These are phyloP conservation scores for Paecilomyces fulvus DNA, from an alignment of 2,329 filamentous ascomycete genomes.

Conservation along the genomic window DNA sequence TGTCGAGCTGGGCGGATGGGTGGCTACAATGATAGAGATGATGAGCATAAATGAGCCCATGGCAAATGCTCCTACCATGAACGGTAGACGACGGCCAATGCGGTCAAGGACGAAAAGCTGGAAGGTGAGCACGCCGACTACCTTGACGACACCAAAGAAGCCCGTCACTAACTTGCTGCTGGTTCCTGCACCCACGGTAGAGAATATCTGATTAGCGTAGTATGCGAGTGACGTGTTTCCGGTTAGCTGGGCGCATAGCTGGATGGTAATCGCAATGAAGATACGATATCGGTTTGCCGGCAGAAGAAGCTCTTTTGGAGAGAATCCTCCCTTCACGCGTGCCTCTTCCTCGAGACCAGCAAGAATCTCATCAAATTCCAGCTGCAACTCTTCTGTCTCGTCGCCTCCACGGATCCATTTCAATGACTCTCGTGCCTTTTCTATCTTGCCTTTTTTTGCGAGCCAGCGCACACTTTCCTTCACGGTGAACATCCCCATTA, in stretches of 20 bases:
- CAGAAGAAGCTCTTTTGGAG: slow-evolving; percentile 39
- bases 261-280: slow-evolving; percentile 42
- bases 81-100: slow-evolving; percentile 40
- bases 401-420: slow-evolving; percentile 46
- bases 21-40: slow-evolving; percentile 41
- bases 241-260: slow-evolving; percentile 42
- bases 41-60: slow-evolving; percentile 49
- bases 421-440: slow-evolving; percentile 42
- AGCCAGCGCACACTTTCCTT: slow-evolving; percentile 43
- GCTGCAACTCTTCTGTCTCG: slow-evolving; percentile 23
- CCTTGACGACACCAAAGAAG: slow-evolving; percentile 47
- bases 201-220: slow-evolving; percentile 46
- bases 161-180: slow-evolving; percentile 43
- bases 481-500: slow-evolving; percentile 42
- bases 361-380: slow-evolving; percentile 32
- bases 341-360: slow-evolving; percentile 42
- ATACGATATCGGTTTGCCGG: slow-evolving; percentile 43
- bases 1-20: slow-evolving; percentile 31
- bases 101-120: slow-evolving; percentile 43
- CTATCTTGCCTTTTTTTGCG: slow-evolving; percentile 36
- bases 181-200: slow-evolving; percentile 40
- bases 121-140: slow-evolving; percentile 40
- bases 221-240: slow-evolving; percentile 46
- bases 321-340: slow-evolving; percentile 37
- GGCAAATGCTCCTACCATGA: slow-evolving; percentile 41